Conservation (phyloP, 768 basidiomycete genomes). For the Trametes villosa region DNA sequence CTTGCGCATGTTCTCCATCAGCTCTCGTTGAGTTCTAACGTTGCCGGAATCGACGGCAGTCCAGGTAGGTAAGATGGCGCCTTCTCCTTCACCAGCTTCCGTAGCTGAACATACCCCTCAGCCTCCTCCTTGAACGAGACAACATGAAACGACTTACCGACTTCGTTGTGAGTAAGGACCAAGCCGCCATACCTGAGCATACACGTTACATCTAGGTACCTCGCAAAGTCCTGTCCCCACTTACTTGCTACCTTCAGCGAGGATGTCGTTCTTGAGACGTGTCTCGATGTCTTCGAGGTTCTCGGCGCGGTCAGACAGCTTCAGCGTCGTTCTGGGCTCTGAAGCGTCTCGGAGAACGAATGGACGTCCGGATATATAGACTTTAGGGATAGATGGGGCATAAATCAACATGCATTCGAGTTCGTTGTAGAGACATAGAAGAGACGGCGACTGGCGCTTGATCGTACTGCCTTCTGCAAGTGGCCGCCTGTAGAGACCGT, state of each 20-base stretch:
- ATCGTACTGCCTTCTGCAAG: neutral
- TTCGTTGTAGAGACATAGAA: neutral
- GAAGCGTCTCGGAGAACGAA: constrained; percentile 91
- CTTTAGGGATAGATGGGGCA: constrained; percentile 38
- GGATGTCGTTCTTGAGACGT: constrained; percentile 88
- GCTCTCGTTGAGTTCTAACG: constrained; percentile 86
- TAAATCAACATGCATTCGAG: constrained; percentile 5
- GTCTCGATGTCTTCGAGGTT: constrained; percentile 93
- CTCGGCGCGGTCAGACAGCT: constrained; percentile 89
- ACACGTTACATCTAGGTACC: constrained; percentile 2
- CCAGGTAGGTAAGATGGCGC: constrained; percentile 91
- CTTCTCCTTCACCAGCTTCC: constrained; percentile 68
- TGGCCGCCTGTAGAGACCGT: neutral
- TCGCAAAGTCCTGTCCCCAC: constrained; percentile 9
- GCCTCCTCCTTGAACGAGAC: no score
- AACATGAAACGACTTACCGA: constrained; percentile 51
- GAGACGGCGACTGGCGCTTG: neutral
- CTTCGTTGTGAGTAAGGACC: constrained; percentile 91
- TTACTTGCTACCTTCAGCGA: constrained; percentile 79
- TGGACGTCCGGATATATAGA: constrained; percentile 89
- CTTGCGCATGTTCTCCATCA: constrained; percentile 78
- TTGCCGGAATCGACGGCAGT: constrained; percentile 82
- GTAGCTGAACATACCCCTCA: constrained; percentile 4
- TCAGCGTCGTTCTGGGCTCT: constrained; percentile 76
- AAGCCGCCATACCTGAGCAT: constrained; percentile 79